These are phyloP conservation scores for Thraustochytrium striatum DNA, from an alignment of 352 stramenopile species.

Conservation along the genomic window DNA sequence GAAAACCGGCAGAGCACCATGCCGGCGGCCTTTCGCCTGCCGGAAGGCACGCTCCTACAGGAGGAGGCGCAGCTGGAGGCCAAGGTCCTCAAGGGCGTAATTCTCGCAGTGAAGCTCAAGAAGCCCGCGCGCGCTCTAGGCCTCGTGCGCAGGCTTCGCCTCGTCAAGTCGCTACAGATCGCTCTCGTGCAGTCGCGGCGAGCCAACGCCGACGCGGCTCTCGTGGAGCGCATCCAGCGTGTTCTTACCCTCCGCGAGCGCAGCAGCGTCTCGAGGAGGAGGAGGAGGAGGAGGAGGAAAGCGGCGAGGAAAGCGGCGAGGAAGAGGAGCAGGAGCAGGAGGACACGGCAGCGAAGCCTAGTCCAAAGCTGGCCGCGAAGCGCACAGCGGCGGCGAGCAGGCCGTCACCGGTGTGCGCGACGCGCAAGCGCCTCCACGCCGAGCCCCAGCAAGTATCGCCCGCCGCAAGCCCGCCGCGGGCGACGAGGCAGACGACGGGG, in stretches of 20 bases:
- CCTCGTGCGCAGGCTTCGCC: slow-evolving; percentile 16
- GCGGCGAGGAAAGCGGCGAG: slow-evolving; percentile 5
- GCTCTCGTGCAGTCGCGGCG: slow-evolving; percentile 15
- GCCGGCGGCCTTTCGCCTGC: neutral
- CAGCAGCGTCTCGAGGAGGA: slow-evolving; percentile 32
- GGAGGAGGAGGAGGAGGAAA: slow-evolving; percentile 45
- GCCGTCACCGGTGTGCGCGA: neutral
- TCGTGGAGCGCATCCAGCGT: slow-evolving; percentile 23
- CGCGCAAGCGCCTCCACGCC: neutral
- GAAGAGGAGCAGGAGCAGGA: slow-evolving; percentile 17
- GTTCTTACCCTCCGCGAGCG: slow-evolving; percentile 6
- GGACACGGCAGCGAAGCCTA: too few relatives aligned
- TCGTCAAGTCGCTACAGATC: slow-evolving; percentile 12
- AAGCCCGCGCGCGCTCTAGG: neutral
- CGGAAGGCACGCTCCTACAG: neutral
- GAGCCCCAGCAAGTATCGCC: too few relatives aligned
- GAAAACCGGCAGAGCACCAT: neutral
- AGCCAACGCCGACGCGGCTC: neutral
- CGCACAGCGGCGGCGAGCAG: neutral
- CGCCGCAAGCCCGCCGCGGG: too few relatives aligned
- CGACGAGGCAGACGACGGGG: too few relatives aligned
- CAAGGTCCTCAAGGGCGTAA: slow-evolving; percentile 16
- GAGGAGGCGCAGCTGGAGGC: slow-evolving; percentile 33
- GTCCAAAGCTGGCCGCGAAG: too few relatives aligned
- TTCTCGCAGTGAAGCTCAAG: slow-evolving; percentile 35